Base-by-base conservation (phyloP, 306 rosid genomes). In the Elaeagnus macrophylla region DNA sequence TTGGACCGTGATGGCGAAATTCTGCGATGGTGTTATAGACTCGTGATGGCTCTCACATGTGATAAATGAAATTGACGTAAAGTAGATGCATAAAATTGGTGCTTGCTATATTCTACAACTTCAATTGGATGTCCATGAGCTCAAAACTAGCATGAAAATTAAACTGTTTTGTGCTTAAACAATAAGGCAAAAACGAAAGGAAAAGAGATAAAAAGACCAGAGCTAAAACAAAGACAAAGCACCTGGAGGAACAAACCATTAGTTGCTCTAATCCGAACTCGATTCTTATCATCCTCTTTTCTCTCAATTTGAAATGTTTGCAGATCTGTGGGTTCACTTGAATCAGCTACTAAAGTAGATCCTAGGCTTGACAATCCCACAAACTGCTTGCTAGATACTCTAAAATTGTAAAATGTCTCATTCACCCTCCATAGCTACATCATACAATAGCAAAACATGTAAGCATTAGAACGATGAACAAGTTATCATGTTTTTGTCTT, bases 191-290 rank as follows among this genome's bases (percentile, higher is more conserved):
- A 20, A 1, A 1, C 2, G 3, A 20, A 3, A 25, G 4, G 32
- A 2, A 25, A 4, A 25, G 32, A 25, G 32, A 25, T 25, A 25
- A 25, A 25, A 3, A 25, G 32, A 48, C 17, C 7, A 48, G 32
- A 6, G 10, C 19, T 48, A n/a, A 20, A 48, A 42, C 47, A 42
- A 9, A 9, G 11, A n/a, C n/a, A n/a, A 38, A 42, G 8, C 62
- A 84, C 94, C 88, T 84, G 81, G 20, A 84, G 67, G 58, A 76
- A 81, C 10, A 58, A 48, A 54, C 78, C 88, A 8, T 74, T 84
- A 17, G 75, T 13, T n/a, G 88, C 78, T 65, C 60, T 71, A 19
- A 84, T 66, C 2, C 75, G 83, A 67, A 81, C 45, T 56, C 48
- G 66, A 60, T 67, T 74, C 5, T 52, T 78, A 36, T 79, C 78